Base-by-base conservation (phyloP, 805 yeast genomes). In the Dipodascus geniculatus region DNA sequence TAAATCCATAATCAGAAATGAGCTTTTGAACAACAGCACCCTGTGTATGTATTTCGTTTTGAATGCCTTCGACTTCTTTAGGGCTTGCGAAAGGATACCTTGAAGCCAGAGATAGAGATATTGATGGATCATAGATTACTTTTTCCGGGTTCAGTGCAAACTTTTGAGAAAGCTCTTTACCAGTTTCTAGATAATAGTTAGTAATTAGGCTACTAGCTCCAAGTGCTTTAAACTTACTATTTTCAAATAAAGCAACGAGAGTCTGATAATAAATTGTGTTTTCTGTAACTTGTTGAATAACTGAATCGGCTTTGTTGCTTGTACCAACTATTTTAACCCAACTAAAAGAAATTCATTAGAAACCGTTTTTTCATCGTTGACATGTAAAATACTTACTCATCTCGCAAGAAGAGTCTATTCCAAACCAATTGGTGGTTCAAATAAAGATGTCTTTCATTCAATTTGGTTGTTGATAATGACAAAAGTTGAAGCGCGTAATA, bases 321-420 rank as follows among this genome's bases (percentile, higher is more conserved):
- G 69, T 61, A 33, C 65, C 55, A 3, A 66, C 63, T 14, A 79
- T 65, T 19, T 65, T 61, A 3, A 63, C 56, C 83, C 86, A 80
- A 57, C 44, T 38, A 38, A n/a, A 38, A 11, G 6, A 38, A 3
- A n/a, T n/a, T 38, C 35, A 28, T 8, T 28, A 8, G 14, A 28
- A 8, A 28, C 14, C 11, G 14, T 8, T 28, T 8, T 28, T 8
- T 28, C 35, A 38, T n/a, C 4, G 6, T 17, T 38, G 20, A 38
- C 4, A n/a, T 17, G 4, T 78, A 73, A 6, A 8, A 48, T 6
- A 47, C 49, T 47, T 23, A 47, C 49, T 60, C 57, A 57, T 83
- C 85, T 56, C 60, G 65, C 49, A 70, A 67, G 22, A 85, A 66
- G 49, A 83, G 71, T 57, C 89, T 71, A 58, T 78, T 73, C 88